Base-by-base conservation (phyloP, 768 basidiomycete genomes). In the Mycena leptocephala region DNA sequence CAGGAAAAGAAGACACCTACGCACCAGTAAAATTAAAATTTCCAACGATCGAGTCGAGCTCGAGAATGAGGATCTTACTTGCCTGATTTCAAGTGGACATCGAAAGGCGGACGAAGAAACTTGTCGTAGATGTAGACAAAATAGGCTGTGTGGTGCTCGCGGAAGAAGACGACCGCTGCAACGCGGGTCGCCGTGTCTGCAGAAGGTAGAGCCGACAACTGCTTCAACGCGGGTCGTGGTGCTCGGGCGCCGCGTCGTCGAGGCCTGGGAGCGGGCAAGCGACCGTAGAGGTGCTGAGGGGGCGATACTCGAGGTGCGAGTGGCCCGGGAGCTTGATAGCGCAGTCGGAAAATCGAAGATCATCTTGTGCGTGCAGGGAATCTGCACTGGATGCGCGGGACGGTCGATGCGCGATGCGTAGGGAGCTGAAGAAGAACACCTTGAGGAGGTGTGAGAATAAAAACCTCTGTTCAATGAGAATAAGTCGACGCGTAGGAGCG, bases 321-420 rank as follows among this genome's bases (percentile, higher is more conserved):
- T 32, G 56, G 56, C 56, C 28, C 56, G 56, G 28, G 56, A 58
- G 56, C 56, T 58, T 58, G 56, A 58, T 58, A 28, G 56, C 30
- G 56, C 56, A 22, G 56, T 32, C 13, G 56, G 26, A 58, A 58
- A 58, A 32, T 58, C 4, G 9, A 32, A 58, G 56, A 58, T 30
- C 56, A 58, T 58, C 56, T 58, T 58, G 28, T 58, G 56, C 56
- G 28, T 58, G 28, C 56, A 58, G 56, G 56, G 56, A 58, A 58
- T 32, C 56, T 58, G 56, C 28, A 30, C 56, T 58, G 56, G 56
- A 58, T 58, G 56, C 28, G 56, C 56, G 13, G 56, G 56, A 58
- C 56, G 56, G 56, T 58, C 28, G 7, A 58, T 58, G n/a, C n/a
- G n/a, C n/a, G n/a, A n/a, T n/a, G 56, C 9, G 56, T 58, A 58